Evolutionary conservation across 352 stramenopile species (phyloP).

Genomic region (Phytophthora kernoviae): DNA sequence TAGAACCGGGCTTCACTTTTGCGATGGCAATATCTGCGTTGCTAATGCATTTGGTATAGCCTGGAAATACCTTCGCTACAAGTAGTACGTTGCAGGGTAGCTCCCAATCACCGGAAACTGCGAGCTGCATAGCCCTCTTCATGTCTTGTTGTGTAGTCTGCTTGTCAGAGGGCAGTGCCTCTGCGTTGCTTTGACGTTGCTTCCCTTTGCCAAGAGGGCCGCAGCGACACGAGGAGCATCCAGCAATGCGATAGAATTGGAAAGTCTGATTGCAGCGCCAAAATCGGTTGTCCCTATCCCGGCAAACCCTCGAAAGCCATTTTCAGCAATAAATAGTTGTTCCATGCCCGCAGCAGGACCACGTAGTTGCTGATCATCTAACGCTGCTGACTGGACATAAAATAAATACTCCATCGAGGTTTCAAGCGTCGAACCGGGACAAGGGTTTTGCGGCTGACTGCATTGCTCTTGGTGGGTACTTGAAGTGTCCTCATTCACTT

Average conservation of each 20-base stretch:
- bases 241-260: conserved; percentile 74
- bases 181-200: conserved; percentile 11
- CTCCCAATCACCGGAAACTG: conserved; percentile 48
- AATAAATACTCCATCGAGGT: conserved; percentile 85
- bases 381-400: conserved; percentile 55
- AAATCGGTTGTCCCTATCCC: conserved; percentile 58
- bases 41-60: conserved; percentile 55
- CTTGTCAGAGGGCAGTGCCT: neutral
- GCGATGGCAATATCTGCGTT: conserved; percentile 23
- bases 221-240: conserved; percentile 43
- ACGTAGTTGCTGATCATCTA: conserved; percentile 44
- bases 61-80: conserved; percentile 87
- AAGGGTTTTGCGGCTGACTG: conserved; percentile 15
- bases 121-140: conserved; percentile 45
- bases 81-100: conserved; percentile 56
- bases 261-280: conserved; percentile 68
- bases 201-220: conserved; percentile 24
- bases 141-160: conserved; percentile 28
- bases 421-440: conserved; percentile 45
- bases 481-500: neutral
- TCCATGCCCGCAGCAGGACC: conserved; percentile 41
- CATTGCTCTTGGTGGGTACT: conserved; percentile 6
- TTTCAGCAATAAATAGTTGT: conserved; percentile 67
- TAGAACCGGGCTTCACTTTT: conserved; percentile 16
- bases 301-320: conserved; percentile 62